Conservation (phyloP, 345 rosid genomes). For the Geranium rotundifolium region DNA sequence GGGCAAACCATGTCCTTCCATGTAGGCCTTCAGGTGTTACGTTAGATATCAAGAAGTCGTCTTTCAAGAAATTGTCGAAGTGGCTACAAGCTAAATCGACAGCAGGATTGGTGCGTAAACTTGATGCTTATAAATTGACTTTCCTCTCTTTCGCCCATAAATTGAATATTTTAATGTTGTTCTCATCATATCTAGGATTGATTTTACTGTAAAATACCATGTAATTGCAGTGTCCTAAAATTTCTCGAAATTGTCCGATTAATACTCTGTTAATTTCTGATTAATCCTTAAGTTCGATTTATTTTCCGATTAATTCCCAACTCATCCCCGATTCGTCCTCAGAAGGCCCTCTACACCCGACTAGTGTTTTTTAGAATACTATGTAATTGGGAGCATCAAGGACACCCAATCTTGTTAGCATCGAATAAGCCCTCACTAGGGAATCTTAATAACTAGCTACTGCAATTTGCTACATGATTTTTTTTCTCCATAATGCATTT, state of each 20-base stretch:
- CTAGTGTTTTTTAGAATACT: too few relatives aligned
- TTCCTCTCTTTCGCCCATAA: background rate
- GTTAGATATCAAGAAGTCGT: constrained; percentile 84
- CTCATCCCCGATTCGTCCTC: too few relatives aligned
- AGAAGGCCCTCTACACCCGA: too few relatives aligned
- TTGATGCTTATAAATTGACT: background rate
- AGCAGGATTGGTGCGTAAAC: constrained; percentile 53
- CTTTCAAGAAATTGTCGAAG: constrained; percentile 84
- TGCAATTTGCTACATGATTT: background rate
- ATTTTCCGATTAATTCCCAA: too few relatives aligned
- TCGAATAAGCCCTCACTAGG: background rate
- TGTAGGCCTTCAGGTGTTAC: constrained; percentile 76
- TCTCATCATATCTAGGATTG: background rate
- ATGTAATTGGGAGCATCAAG: background rate
- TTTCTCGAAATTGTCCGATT: too few relatives aligned
- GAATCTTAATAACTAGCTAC: background rate
- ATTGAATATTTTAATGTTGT: background rate
- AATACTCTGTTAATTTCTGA: too few relatives aligned
- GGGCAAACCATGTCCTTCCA: constrained; percentile 84
- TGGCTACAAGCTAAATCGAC: constrained; percentile 90
- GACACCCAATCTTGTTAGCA: background rate
- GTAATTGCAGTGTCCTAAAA: too few relatives aligned
- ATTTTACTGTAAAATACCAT: too few relatives aligned
- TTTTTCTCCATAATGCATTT: background rate
- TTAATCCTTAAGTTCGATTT: too few relatives aligned